A percentile compares a stretch with the other conserved stretches of the same genome.
phyloP scores from a whole-genome alignment of 140 eudicot genomes.

The Eryngium alpinum region DNA sequence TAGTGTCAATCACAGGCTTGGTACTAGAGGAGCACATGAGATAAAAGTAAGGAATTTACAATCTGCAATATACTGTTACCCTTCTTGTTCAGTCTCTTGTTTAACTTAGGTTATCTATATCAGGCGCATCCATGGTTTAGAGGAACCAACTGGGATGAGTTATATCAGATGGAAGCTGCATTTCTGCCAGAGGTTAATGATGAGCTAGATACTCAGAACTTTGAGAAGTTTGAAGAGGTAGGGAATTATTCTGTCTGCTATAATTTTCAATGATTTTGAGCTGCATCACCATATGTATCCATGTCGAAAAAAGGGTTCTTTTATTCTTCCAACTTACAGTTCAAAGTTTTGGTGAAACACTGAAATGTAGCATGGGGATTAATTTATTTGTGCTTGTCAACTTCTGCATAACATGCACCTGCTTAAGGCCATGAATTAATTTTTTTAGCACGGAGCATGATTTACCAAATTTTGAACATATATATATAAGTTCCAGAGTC shows the following conservation, averaged over 20 bases:
- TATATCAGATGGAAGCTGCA: slow-evolving; percentile 30
- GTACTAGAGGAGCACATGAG: slow-evolving; percentile 24
- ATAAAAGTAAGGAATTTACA: slow-evolving; percentile 13
- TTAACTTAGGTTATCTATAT: background rate
- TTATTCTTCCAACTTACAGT: background rate
- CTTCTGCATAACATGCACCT: background rate
- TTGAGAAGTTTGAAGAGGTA: slow-evolving; percentile 28
- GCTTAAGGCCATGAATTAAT: background rate
- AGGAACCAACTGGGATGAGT: slow-evolving; percentile 21
- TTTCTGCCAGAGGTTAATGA: slow-evolving; percentile 22
- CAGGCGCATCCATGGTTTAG: slow-evolving; percentile 26
- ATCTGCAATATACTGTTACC: background rate
- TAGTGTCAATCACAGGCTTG: slow-evolving; percentile 26
- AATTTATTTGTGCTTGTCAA: background rate
- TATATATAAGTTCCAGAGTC: background rate
- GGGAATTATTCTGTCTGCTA: background rate
- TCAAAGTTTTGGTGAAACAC: background rate
- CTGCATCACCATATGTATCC: background rate
- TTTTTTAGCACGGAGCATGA: background rate
- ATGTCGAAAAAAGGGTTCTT: background rate
- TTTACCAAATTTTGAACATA: background rate
- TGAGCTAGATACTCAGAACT: slow-evolving; percentile 26
- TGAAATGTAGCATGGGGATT: background rate
- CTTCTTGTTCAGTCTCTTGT: background rate
- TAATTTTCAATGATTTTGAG: background rate